phyloP scores from a whole-genome alignment of 2,329 filamentous ascomycete species.

The Septoria petroselini region DNA sequence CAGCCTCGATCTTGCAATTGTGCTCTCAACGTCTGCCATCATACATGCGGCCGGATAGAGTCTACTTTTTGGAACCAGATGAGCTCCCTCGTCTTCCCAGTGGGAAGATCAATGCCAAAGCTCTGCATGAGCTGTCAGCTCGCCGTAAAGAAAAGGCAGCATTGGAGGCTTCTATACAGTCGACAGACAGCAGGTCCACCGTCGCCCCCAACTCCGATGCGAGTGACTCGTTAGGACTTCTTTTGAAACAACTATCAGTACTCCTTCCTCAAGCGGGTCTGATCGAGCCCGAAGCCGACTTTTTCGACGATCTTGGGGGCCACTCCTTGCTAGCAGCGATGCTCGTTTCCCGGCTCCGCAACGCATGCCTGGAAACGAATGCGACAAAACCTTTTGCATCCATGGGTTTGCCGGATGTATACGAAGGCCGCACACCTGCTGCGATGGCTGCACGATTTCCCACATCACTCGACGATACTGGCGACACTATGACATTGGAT shows the following conservation, averaged over 20 bases:
- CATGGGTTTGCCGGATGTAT: conserved; percentile 30
- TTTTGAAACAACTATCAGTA: conserved; percentile 27
- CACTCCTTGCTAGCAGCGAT: conserved; percentile 66
- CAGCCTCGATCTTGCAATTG: conserved; percentile 21
- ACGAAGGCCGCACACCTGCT: conserved; percentile 27
- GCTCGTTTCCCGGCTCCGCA: conserved; percentile 26
- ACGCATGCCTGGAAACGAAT: conserved; percentile 15
- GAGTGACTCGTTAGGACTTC: conserved; percentile 15
- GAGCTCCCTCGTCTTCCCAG: conserved; percentile 29
- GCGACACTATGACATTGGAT: conserved; percentile 5
- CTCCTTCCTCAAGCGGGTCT: conserved; percentile 45
- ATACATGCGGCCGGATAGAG: conserved; percentile 30
- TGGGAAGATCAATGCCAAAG: conserved; percentile 31
- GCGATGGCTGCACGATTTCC: conserved; percentile 24
- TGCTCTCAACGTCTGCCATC: conserved; percentile 25
- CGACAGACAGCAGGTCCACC: not conserved
- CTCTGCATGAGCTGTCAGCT: conserved; percentile 25
- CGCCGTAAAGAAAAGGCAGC: conserved; percentile 18
- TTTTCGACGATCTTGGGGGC: conserved; percentile 74
- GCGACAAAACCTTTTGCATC: conserved; percentile 24
- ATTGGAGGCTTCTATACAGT: not conserved
- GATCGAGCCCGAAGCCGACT: conserved; percentile 48
- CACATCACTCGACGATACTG: conserved; percentile 10
- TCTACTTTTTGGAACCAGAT: conserved; percentile 24
- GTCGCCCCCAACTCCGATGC: conserved; percentile 1